Percentiles rank a stretch among this genome's conserved stretches.
Evolutionary conservation across 257 asterid genomes (phyloP).

Genomic region (Galeopsis tetrahit): DNA sequence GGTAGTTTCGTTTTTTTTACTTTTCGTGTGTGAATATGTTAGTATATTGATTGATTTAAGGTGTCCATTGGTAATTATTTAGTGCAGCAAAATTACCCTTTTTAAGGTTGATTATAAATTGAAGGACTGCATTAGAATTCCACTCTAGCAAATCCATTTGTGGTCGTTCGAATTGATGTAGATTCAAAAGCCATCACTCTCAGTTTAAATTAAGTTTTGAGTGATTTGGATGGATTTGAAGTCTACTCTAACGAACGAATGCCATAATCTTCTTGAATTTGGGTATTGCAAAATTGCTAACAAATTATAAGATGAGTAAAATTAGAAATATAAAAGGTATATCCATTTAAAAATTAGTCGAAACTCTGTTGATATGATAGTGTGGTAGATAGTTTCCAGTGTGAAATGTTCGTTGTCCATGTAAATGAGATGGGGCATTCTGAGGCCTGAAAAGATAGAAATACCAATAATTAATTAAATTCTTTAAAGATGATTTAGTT

Average conservation of each 20-base stretch:
- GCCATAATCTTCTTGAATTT: not conserved
- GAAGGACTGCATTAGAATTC: not conserved
- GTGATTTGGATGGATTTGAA: not conserved
- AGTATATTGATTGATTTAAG: conserved; percentile 13
- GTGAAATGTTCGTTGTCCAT: not conserved
- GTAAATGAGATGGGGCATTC: not conserved
- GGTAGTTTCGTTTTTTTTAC: conserved; percentile 41
- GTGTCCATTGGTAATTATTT: not conserved
- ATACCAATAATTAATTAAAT: not conserved
- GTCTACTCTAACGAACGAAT: not conserved
- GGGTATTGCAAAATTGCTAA: not conserved
- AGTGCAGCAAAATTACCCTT: not conserved
- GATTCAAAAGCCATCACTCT: not conserved
- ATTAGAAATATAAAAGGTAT: not conserved
- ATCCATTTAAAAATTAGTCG: not conserved
- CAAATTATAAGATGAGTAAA: not conserved
- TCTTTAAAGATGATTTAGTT: not conserved
- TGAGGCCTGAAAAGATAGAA: not conserved
- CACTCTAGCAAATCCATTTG: not conserved
- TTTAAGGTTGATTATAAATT: conserved; percentile 7
- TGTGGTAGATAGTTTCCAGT: not conserved
- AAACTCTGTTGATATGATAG: not conserved
- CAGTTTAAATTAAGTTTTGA: not conserved
- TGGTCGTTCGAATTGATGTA: not conserved
- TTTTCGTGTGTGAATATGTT: conserved; percentile 4